Percentiles rank a stretch among this genome's conserved stretches.
These are phyloP conservation scores for Venturia pyrina DNA, from an alignment of 2,329 filamentous ascomycete species.

Conservation along the genomic window DNA sequence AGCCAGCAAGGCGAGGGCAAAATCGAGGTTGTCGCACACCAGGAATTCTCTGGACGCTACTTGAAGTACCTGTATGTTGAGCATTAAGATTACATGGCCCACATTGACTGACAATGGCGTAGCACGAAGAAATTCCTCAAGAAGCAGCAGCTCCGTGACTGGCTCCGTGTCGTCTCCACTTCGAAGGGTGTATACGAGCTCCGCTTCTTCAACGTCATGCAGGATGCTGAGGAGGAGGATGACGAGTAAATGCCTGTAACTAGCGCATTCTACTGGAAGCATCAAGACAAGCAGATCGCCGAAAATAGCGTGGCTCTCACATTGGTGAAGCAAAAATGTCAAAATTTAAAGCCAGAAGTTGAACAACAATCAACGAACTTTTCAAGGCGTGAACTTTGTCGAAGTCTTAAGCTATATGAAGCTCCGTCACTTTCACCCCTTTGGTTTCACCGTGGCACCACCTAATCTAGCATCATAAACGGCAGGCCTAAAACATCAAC, in stretches of 20 bases:
- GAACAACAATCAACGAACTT: neutral
- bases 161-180: constrained; percentile 97
- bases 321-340: neutral
- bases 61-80: constrained; percentile 92
- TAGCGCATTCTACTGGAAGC: neutral
- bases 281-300: neutral
- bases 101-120: constrained; percentile 11
- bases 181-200: constrained; percentile 98
- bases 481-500: too few relatives aligned
- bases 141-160: constrained; percentile 99
- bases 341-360: neutral
- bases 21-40: constrained; percentile 95
- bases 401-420: too few relatives aligned
- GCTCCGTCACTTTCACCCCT: too few relatives aligned
- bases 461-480: neutral
- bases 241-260: constrained; percentile 69
- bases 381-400: neutral
- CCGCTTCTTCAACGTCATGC: constrained; percentile 99
- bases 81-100: neutral
- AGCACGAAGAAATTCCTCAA: constrained; percentile 99
- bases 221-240: constrained; percentile 95
- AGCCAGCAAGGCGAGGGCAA: constrained; percentile 89
- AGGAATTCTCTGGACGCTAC: constrained; percentile 96
- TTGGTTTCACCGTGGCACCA: too few relatives aligned
- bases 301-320: neutral